Conservation (phyloP, 306 rosid genomes). For the Prunus padus region DNA sequence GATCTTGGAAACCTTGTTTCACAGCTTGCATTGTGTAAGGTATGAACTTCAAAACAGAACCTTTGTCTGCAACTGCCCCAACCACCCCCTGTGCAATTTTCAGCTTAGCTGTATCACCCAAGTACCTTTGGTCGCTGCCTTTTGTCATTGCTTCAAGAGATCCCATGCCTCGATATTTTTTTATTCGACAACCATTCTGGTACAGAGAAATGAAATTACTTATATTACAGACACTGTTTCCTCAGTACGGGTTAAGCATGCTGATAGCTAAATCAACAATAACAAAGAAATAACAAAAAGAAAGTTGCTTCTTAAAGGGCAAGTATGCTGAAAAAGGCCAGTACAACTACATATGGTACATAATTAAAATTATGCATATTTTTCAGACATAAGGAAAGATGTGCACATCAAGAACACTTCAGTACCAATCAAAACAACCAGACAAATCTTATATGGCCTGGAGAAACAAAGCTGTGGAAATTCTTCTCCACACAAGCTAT, state of each 20-base stretch:
- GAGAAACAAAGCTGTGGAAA: neutral
- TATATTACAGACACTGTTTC: neutral
- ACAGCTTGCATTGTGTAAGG: constrained; percentile 98
- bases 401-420: neutral
- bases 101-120: constrained; percentile 81
- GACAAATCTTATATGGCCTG: neutral
- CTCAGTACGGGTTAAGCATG: neutral
- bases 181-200: constrained; percentile 76
- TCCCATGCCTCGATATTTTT: constrained; percentile 94
- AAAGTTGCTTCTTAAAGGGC: neutral
- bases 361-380: neutral
- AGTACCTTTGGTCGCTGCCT: constrained; percentile 87
- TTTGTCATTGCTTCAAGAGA: constrained; percentile 97
- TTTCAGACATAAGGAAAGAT: neutral
- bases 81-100: constrained; percentile 97
- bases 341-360: neutral
- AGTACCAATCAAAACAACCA: neutral
- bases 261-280: neutral
- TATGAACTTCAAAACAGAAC: constrained; percentile 80
- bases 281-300: neutral
- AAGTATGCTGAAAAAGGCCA: neutral
- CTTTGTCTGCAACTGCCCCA: constrained; percentile 93
- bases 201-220: constrained; percentile 19
- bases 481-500: neutral
- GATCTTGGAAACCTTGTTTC: constrained; percentile 96